A percentile compares a stretch with the other conserved stretches of the same genome.
phyloP scores from a whole-genome alignment of 441 rosid species.

The Populus hybrid region DNA sequence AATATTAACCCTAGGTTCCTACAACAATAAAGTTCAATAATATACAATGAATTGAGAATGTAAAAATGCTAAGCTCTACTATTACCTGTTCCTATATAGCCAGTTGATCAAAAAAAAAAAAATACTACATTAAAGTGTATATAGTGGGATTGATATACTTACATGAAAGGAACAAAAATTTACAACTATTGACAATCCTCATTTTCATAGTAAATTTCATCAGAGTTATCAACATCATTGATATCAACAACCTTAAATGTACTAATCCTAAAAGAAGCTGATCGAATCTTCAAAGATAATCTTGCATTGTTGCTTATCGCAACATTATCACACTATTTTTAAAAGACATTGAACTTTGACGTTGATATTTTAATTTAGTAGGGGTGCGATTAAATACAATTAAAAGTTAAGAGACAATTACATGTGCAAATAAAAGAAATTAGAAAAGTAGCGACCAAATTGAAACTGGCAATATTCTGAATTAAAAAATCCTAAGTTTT shows the following conservation, averaged over 20 bases:
- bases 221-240: constrained; percentile 41
- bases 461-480: too few relatives aligned
- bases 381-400: too few relatives aligned
- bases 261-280: constrained; percentile 45
- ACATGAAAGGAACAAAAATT: neutral
- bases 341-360: too few relatives aligned
- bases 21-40: too few relatives aligned
- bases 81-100: rapidly evolving
- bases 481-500: too few relatives aligned
- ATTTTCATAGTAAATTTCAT: constrained; percentile 27
- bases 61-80: too few relatives aligned
- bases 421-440: too few relatives aligned
- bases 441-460: too few relatives aligned
- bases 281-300: constrained; percentile 43
- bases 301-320: constrained; percentile 13
- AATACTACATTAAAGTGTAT: neutral
- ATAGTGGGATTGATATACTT: neutral
- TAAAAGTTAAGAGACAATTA: too few relatives aligned
- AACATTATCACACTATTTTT: constrained; percentile 34
- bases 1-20: too few relatives aligned
- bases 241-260: constrained; percentile 60
- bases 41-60: neutral
- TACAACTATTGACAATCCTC: constrained; percentile 30
- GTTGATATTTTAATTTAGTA: too few relatives aligned
- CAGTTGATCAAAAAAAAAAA: too few relatives aligned